Evolutionary conservation across 1,284 basidiomycete genomes (phyloP), one percentile per base, ranked within the genome.

Genomic region (Ceratobasidium theobromae): DNA sequence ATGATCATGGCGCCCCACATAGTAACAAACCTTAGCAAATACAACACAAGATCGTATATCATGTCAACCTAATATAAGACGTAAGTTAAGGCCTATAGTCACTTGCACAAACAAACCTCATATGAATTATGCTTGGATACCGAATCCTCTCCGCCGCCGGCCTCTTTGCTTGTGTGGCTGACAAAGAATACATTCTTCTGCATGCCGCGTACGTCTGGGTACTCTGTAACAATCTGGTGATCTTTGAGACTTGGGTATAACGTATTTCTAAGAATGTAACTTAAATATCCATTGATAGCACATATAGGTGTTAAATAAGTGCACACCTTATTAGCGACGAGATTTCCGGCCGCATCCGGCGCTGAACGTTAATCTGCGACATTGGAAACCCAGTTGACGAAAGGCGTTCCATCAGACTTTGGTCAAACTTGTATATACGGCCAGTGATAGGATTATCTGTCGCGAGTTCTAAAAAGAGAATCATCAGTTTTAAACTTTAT

Each of bases 21-120:
- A 30, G 40, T 8, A n/a, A 27, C 80, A 66, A 73, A 85, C 76
- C 82, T 79, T 16, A 88, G 73, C 11, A 91, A 77, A 71, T 91
- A 85, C 2, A 87, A 72, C 1, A 89, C 87, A 1, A 91, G 78
- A 68, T 89, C 88, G 49, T 80, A 79, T 58, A 87, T 86, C 85
- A 90, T 88, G 4, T 77, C 72, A 3, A 87, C 88, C 88, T 89
- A 52, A 48, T n/a, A 53, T n/a, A 16, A 4, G 14, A 23, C 12
- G n/a, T 25, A 27, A 25, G 23, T n/a, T 11, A 41, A 40, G 5
- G 21, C 3, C 25, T 16, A 35, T 6, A 27, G 23, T 2, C 2
- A 45, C 27, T 28, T n/a, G 25, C 9, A 21, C 30, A 43, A 16
- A 27, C 25, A 45, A 25, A 32, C 88, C 80, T 91, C 89, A 65